Conservation (phyloP, 495 filamentous ascomycete species). For the Aspergillus ellipticus region DNA sequence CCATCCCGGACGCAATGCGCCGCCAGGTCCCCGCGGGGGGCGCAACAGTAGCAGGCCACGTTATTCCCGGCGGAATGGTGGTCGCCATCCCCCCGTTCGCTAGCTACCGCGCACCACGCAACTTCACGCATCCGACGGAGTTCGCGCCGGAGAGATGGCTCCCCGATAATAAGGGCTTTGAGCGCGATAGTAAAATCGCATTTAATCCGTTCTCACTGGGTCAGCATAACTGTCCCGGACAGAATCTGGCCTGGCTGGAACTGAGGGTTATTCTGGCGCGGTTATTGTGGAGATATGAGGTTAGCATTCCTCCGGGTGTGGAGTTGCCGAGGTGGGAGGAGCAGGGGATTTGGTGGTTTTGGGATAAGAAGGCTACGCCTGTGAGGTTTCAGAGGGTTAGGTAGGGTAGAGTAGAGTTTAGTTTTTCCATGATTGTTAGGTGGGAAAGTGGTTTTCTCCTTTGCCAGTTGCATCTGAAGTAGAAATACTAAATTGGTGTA, state of each 20-base stretch:
- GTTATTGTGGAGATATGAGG: slow-evolving; percentile 14
- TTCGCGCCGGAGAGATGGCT: slow-evolving; percentile 7
- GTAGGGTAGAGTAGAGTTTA: no score
- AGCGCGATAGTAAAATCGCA: background rate
- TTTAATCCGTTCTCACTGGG: slow-evolving; percentile 8
- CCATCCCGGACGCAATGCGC: slow-evolving; percentile 6
- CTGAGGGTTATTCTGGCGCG: slow-evolving; percentile 15
- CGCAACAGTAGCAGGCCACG: background rate
- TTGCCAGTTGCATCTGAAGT: no score
- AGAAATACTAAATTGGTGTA: no score
- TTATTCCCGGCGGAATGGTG: background rate
- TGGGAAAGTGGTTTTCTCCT: no score
- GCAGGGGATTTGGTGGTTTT: slow-evolving; percentile 1
- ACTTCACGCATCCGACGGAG: background rate
- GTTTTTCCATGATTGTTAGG: no score
- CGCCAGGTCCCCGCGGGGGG: background rate
- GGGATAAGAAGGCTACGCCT: background rate
- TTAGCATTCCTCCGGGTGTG: background rate
- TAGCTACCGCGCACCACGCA: background rate
- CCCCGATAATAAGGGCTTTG: background rate
- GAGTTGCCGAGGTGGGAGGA: background rate
- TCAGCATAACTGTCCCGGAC: background rate
- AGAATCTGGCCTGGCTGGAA: slow-evolving; percentile 11
- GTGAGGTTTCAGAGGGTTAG: background rate
- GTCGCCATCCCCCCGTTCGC: background rate